Base-by-base conservation (phyloP, 495 filamentous ascomycete genomes). In the Penicillium mononematosum region DNA sequence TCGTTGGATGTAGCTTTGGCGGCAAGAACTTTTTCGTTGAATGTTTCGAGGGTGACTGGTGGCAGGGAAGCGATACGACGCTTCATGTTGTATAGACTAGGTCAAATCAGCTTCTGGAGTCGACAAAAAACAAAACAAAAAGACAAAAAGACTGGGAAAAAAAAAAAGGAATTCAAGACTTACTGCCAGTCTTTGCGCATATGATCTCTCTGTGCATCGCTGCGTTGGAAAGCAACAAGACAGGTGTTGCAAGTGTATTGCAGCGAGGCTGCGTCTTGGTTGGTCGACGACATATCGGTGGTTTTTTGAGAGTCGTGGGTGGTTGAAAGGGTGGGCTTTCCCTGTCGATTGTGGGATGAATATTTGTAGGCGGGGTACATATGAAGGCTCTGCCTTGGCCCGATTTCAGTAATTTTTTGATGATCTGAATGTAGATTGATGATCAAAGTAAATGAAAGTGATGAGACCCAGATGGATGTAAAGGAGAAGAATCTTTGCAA, bases 161-260 rank as follows among this genome's bases (percentile, higher is more conserved):
- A 29, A n/a, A 42, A 11, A 19, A 27, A 19, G 16, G 25, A 45
- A 19, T 42, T 12, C 19, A 50, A 58, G 44, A 54, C 91, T 70
- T 84, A 96, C 92, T 98, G 93, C 93, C 94, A 98, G 72, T 98
- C 94, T 63, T 84, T 91, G 64, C 92, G 91, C 92, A 98, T 98
- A 67, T 98, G 94, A 45, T 84, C 86, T 60, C 92, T 84, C 72
- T 98, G 94, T n/a, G 91, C 83, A 69, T 98, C 93, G 68, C 87
- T 88, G 68, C 88, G 88, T 63, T 93, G 87, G 75, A 97, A 98
- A 31, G 94, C 94, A 56, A 98, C 92, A 62, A 96, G 91, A 64
- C 94, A 98, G 31, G 93, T 90, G 76, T 98, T 98, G 82, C 94
- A 98, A 44, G 94, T 96, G 72, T 91, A 98, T 2, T 93, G 92